A percentile compares a stretch with the other conserved stretches of the same genome.
Evolutionary conservation across 495 filamentous ascomycete species (phyloP).

Genomic region (Tetracladium setigerum): DNA sequence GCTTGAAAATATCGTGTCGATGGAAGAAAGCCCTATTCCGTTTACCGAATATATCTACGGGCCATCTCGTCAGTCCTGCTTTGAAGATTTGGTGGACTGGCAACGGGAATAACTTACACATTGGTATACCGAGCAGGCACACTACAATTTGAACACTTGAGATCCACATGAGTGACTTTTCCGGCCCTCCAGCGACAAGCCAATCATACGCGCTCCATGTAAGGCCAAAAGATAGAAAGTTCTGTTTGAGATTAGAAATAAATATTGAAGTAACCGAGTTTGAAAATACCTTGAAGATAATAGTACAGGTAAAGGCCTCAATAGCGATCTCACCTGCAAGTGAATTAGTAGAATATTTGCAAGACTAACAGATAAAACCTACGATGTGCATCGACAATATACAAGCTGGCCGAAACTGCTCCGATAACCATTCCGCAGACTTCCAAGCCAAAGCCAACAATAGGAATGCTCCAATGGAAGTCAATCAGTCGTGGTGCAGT

Average conservation of each 20-base stretch:
- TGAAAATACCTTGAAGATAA: slow-evolving; percentile 63
- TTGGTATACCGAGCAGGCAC: slow-evolving; percentile 64
- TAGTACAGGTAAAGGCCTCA: slow-evolving; percentile 82
- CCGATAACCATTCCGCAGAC: slow-evolving; percentile 88
- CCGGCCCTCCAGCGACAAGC: slow-evolving; percentile 53
- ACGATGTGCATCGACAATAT: slow-evolving; percentile 92
- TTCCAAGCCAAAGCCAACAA: slow-evolving; percentile 69
- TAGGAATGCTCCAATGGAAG: slow-evolving; percentile 65
- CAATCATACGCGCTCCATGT: slow-evolving; percentile 79
- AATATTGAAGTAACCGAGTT: neutral
- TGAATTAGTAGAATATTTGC: neutral
- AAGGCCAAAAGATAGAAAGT: slow-evolving; percentile 80
- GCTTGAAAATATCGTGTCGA: slow-evolving; percentile 58
- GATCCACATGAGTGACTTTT: slow-evolving; percentile 60
- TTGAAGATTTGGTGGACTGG: neutral
- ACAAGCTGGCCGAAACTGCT: slow-evolving; percentile 70
- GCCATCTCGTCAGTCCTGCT: neutral
- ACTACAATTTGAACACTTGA: slow-evolving; percentile 69
- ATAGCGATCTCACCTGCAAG: slow-evolving; percentile 67
- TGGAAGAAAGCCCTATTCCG: slow-evolving; percentile 59
- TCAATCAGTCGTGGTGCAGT: slow-evolving; percentile 49
- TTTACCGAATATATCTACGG: slow-evolving; percentile 68
- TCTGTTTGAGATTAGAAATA: slow-evolving; percentile 26
- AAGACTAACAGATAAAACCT: slow-evolving; percentile 27
- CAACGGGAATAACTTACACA: slow-evolving; percentile 54